Percentiles rank a stretch among this genome's conserved stretches.
Conservation (phyloP, 1,284 basidiomycete genomes). For the Leccinum subrobustum region DNA sequence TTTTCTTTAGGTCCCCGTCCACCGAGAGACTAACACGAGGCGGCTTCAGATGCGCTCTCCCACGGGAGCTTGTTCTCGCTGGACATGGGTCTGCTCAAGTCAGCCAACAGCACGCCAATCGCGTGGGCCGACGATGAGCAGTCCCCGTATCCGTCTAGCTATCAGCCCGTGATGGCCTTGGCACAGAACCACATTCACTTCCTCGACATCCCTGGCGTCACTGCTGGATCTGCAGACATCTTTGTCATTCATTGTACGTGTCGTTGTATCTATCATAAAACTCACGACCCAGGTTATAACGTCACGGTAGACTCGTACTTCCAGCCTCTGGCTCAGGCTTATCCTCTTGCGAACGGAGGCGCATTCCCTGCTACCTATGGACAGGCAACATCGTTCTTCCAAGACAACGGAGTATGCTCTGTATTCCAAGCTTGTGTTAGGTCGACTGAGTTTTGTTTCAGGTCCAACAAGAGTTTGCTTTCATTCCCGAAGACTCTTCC, state of each 20-base stretch:
- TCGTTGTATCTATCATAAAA: neutral
- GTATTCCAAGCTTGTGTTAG: slow-evolving; percentile 1
- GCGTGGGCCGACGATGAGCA: slow-evolving; percentile 62
- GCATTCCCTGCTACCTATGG: slow-evolving; percentile 77
- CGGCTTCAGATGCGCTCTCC: slow-evolving; percentile 56
- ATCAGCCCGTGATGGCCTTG: slow-evolving; percentile 73
- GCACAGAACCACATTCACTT: slow-evolving; percentile 82
- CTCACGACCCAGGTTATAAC: too few species aligned
- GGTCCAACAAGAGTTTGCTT: slow-evolving; percentile 84
- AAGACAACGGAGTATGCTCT: slow-evolving; percentile 44
- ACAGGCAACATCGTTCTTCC: slow-evolving; percentile 77
- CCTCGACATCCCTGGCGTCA: slow-evolving; percentile 65
- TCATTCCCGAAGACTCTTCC: slow-evolving; percentile 80
- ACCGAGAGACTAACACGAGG: slow-evolving; percentile 6
- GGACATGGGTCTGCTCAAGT: slow-evolving; percentile 60
- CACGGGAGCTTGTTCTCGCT: slow-evolving; percentile 61
- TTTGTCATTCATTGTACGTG: slow-evolving; percentile 86
- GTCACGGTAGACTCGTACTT: slow-evolving; percentile 63
- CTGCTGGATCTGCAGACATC: slow-evolving; percentile 69
- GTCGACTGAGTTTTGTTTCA: slow-evolving; percentile 22
- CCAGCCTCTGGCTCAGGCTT: slow-evolving; percentile 75
- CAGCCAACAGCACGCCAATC: slow-evolving; percentile 55
- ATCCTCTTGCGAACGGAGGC: slow-evolving; percentile 45
- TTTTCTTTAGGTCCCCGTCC: neutral
- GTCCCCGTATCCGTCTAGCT: slow-evolving; percentile 52